A percentile compares a stretch with the other conserved stretches of the same genome.
phyloP scores from a whole-genome alignment of 2,329 filamentous ascomycete species.

The Microdochium bolleyi region DNA sequence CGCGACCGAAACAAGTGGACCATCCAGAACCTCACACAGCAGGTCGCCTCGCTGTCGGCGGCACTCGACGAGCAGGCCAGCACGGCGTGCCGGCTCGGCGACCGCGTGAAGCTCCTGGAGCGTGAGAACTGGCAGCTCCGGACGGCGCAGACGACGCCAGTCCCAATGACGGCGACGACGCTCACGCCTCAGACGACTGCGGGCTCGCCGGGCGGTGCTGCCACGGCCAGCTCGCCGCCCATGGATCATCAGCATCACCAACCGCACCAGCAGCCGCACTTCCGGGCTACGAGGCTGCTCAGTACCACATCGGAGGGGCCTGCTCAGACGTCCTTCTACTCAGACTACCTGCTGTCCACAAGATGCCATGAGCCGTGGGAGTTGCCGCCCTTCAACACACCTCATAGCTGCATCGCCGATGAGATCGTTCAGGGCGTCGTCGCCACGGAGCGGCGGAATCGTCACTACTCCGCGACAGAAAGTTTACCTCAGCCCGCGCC shows the following conservation, averaged over 20 bases:
- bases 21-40: constrained; percentile 17
- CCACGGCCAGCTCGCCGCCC: too few relatives aligned
- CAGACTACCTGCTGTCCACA: not conserved
- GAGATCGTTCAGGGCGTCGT: constrained; percentile 19
- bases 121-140: constrained; percentile 18
- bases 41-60: constrained; percentile 15
- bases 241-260: too few relatives aligned
- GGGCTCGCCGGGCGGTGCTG: not conserved
- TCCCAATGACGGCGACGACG: not conserved
- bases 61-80: constrained; percentile 13
- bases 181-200: not conserved
- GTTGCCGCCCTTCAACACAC: constrained; percentile 12
- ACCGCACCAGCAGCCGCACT: not conserved
- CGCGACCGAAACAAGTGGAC: constrained; percentile 22
- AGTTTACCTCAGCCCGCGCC: too few relatives aligned
- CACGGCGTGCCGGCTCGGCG: constrained; percentile 9
- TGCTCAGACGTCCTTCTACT: constrained; percentile 9
- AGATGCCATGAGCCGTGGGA: constrained; percentile 12
- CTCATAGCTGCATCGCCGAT: constrained; percentile 16
- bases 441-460: constrained; percentile 7
- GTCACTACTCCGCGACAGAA: too few relatives aligned
- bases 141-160: constrained; percentile 10
- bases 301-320: constrained; percentile 17
- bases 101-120: constrained; percentile 13
- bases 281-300: constrained; percentile 5